Percentiles rank a stretch among this genome's conserved stretches.
Evolutionary conservation across 495 filamentous ascomycete species (phyloP).

Genomic region (Lasiosphaeria miniovina): DNA sequence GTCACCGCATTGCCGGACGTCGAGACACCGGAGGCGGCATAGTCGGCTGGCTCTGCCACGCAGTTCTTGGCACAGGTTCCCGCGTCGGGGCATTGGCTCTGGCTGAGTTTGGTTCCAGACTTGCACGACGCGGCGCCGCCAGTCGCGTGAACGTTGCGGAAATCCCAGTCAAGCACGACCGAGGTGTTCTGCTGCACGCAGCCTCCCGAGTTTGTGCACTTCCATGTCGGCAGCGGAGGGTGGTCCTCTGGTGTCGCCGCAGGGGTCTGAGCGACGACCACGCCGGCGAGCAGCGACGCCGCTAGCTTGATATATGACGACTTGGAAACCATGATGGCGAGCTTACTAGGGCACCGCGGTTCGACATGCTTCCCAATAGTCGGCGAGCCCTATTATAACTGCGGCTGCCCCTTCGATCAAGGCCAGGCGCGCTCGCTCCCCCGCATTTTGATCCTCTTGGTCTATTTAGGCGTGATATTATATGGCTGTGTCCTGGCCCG

Average conservation of each 20-base stretch:
- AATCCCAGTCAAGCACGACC: slow-evolving; percentile 55
- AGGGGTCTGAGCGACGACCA: slow-evolving; percentile 6
- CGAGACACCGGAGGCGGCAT: slow-evolving; percentile 40
- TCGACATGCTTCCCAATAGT: not conserved
- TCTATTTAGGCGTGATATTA: not conserved
- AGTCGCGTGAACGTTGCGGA: slow-evolving; percentile 17
- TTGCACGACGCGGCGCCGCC: slow-evolving; percentile 23
- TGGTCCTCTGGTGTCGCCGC: slow-evolving; percentile 33
- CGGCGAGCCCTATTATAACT: not conserved
- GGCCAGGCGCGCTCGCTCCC: not conserved
- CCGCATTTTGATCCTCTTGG: not conserved
- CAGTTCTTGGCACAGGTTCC: slow-evolving; percentile 48
- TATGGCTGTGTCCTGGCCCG: not conserved
- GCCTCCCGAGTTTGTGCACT: slow-evolving; percentile 49
- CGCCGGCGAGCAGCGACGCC: slow-evolving; percentile 5
- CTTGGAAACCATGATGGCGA: not conserved
- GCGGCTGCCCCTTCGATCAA: not conserved
- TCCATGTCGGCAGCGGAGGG: slow-evolving; percentile 53
- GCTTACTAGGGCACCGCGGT: not conserved
- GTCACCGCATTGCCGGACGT: slow-evolving; percentile 47
- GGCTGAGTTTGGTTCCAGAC: slow-evolving; percentile 52
- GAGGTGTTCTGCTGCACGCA: slow-evolving; percentile 52
- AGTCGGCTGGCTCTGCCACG: slow-evolving; percentile 48
- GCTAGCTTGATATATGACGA: slow-evolving; percentile 8
- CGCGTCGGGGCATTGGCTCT: slow-evolving; percentile 46